phyloP scores from a whole-genome alignment of 2,329 filamentous ascomycete genomes.

The Zasmidium cellare region DNA sequence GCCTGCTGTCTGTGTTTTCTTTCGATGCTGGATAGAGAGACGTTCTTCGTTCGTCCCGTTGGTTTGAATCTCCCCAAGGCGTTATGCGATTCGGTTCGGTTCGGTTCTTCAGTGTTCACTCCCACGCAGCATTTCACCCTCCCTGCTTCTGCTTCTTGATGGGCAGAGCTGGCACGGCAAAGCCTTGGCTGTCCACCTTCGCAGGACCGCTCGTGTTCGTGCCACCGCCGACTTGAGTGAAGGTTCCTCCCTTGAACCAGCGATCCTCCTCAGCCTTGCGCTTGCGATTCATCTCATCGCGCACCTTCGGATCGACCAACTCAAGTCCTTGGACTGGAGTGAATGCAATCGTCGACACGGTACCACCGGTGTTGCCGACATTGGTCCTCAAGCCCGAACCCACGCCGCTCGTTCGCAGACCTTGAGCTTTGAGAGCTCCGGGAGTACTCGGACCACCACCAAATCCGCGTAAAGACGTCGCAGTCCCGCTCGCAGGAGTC shows the following conservation, averaged over 20 bases:
- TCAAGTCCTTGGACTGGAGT: slow-evolving; percentile 93
- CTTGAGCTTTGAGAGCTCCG: slow-evolving; percentile 74
- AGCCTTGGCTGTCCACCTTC: slow-evolving; percentile 62
- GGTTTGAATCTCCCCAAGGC: too few relatives aligned
- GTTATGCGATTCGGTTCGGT: too few relatives aligned
- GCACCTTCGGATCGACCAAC: slow-evolving; percentile 88
- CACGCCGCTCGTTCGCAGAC: slow-evolving; percentile 78
- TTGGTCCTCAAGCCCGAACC: slow-evolving; percentile 48
- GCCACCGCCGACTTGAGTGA: slow-evolving; percentile 72
- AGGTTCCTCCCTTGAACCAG: slow-evolving; percentile 97
- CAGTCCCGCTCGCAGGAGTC: slow-evolving; percentile 61
- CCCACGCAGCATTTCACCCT: slow-evolving; percentile 14
- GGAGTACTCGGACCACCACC: slow-evolving; percentile 63
- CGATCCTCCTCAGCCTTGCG: slow-evolving; percentile 90
- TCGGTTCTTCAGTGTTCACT: too few relatives aligned
- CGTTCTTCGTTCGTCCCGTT: not conserved
- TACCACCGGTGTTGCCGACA: slow-evolving; percentile 51
- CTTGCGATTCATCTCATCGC: slow-evolving; percentile 85
- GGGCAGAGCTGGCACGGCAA: slow-evolving; percentile 80
- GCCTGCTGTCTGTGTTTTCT: not conserved
- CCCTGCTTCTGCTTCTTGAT: slow-evolving; percentile 61
- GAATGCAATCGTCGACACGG: slow-evolving; percentile 78
- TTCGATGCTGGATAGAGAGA: not conserved
- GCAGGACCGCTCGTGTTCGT: slow-evolving; percentile 32
- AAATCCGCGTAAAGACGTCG: slow-evolving; percentile 77